Percentiles rank a stretch among this genome's conserved stretches.
Conservation (phyloP, 345 rosid species). For the Melastoma malabathricum region DNA sequence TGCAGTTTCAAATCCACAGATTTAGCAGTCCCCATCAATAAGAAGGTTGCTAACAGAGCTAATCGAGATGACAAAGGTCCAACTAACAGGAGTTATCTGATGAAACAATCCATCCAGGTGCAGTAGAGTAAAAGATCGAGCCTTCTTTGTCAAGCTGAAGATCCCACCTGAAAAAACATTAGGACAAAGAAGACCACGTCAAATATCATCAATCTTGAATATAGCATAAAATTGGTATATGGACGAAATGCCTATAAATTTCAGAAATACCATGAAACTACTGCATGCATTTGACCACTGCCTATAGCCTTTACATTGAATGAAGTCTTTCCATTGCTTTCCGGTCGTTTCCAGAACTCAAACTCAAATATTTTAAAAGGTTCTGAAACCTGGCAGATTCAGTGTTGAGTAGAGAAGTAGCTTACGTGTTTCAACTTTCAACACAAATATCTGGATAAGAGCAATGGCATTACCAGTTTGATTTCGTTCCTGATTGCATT, state of each 20-base stretch:
- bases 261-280: constrained; percentile 61
- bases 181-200: neutral
- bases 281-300: constrained; percentile 65
- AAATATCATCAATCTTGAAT: too few species aligned
- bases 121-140: constrained; percentile 73
- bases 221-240: too few species aligned
- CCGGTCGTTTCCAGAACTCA: constrained; percentile 90
- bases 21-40: neutral
- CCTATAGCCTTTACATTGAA: constrained; percentile 36
- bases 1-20: too few species aligned
- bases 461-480: constrained; percentile 41
- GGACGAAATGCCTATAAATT: constrained; percentile 2
- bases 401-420: constrained; percentile 26
- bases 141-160: constrained; percentile 89
- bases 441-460: constrained; percentile 6
- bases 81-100: constrained; percentile 31
- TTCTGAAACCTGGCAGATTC: constrained; percentile 68
- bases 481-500: constrained; percentile 62
- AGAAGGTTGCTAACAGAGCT: too few species aligned
- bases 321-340: constrained; percentile 44
- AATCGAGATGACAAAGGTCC: neutral
- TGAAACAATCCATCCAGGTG: constrained; percentile 67
- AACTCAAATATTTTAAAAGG: constrained; percentile 83
- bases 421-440: constrained; percentile 9
- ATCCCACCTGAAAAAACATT: constrained; percentile 52